Evolutionary conservation across 345 rosid genomes (phyloP), one percentile per base, ranked within the genome.

Genomic region (Acer negundo): DNA sequence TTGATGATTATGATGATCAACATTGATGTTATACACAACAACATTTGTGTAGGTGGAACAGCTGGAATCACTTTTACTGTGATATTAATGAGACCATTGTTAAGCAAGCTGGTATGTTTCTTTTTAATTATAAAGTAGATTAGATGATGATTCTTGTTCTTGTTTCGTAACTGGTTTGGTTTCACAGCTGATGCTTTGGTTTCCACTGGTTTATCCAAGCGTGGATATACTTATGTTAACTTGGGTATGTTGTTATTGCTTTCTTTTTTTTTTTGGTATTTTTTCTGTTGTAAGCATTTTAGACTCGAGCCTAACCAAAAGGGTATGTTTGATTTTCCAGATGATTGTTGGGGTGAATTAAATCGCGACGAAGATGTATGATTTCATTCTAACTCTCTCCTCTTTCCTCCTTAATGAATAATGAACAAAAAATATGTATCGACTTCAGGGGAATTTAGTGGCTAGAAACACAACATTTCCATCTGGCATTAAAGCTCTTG

Each of bases 51-150:
- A 84, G 89, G 72, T 87, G 91, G 91, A 87, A 82, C 19, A 84
- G 87, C 67, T 88, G 89, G 91, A 88, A 86, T 74, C 89, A 83
- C 74, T 88, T 84, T 62, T 31, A 72, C 19, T 86, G 89, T 75
- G 35, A 72, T 42, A 84, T 84, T 8, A 79, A 84, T 69, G 91
- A 86, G 80, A 80, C 65, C 2, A 75, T 86, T 26, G 82, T 88
- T 74, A 88, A 72, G 76, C 82, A 77, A 53, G 84, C 88, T 1
- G 87, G 88, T 86, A 72, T 13, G 22, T 42, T 20, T 28, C 9
- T 4, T 7, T 44, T 61, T 26, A 53, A 22, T 40, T 73, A 1
- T 73, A 1, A 31, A 42, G 11, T 7, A 8, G 7, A 16, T 9
- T 59, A 20, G 63, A 56, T 56, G 23, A 56, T 5, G 38, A 35